These are phyloP conservation scores for Phytopythium kandeliae DNA, from an alignment of 352 stramenopile species.

Conservation along the genomic window DNA sequence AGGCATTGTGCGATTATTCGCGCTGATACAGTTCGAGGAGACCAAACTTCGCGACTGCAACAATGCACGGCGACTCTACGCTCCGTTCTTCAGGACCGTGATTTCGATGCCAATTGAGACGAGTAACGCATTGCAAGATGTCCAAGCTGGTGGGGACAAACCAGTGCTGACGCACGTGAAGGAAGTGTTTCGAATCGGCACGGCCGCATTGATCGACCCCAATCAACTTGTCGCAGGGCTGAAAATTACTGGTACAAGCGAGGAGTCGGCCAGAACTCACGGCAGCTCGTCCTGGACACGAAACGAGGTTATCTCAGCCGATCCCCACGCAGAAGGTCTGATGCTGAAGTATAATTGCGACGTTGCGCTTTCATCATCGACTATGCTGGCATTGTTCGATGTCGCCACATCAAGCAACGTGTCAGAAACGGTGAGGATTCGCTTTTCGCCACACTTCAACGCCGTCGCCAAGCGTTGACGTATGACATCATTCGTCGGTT, in stretches of 20 bases:
- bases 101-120: neutral
- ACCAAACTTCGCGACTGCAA: constrained; percentile 43
- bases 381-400: constrained; percentile 68
- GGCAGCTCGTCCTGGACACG: neutral
- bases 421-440: neutral
- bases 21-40: constrained; percentile 39
- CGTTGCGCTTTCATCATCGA: constrained; percentile 62
- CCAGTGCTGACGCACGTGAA: constrained; percentile 29
- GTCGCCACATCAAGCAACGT: constrained; percentile 7
- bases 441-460: neutral
- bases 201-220: neutral
- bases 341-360: constrained; percentile 70
- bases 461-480: too few species aligned
- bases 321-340: constrained; percentile 42
- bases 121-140: neutral
- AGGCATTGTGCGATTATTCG: too few species aligned
- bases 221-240: neutral
- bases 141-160: neutral
- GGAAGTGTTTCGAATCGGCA: constrained; percentile 5
- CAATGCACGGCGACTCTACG: constrained; percentile 60
- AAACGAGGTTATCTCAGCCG: constrained; percentile 44
- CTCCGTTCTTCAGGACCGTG: constrained; percentile 41
- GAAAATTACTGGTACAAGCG: neutral
- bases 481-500: neutral
- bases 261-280: neutral